Conservation (phyloP, 2,329 filamentous ascomycete species). For the Talaromyces funiculosus region DNA sequence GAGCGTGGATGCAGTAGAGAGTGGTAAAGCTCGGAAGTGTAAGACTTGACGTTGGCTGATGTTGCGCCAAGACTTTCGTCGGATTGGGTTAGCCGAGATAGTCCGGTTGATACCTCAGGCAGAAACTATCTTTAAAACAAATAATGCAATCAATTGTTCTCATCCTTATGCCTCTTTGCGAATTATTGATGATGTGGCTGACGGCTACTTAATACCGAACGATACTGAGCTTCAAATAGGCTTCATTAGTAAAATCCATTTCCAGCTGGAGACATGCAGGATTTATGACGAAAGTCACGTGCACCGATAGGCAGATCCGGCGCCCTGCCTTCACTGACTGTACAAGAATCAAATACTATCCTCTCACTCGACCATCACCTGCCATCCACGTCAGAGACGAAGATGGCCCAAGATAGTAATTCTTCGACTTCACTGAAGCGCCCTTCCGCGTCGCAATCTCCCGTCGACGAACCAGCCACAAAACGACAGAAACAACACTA, state of each 20-base stretch:
- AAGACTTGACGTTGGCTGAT: constrained; percentile 16
- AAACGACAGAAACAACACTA: constrained; percentile 37
- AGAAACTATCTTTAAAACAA: too few species aligned
- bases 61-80: constrained; percentile 11
- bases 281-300: neutral
- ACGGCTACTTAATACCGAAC: neutral
- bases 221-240: neutral
- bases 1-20: constrained; percentile 1
- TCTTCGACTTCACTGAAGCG: constrained; percentile 29
- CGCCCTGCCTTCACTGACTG: neutral
- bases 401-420: constrained; percentile 23
- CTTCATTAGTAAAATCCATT: neutral
- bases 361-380: neutral
- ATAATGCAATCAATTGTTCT: neutral
- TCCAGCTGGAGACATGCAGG: neutral
- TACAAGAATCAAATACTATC: neutral
- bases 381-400: constrained; percentile 9
- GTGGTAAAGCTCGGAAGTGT: constrained; percentile 11
- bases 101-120: constrained; percentile 1
- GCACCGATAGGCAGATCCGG: neutral
- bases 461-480: constrained; percentile 16
- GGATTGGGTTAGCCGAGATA: constrained; percentile 6
- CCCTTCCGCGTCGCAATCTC: constrained; percentile 22
- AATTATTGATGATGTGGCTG: neutral
- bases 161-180: neutral